Percentiles rank a stretch among this genome's conserved stretches.
Conservation (phyloP, 805 yeast genomes). For the Metschnikowia amazonensis region DNA sequence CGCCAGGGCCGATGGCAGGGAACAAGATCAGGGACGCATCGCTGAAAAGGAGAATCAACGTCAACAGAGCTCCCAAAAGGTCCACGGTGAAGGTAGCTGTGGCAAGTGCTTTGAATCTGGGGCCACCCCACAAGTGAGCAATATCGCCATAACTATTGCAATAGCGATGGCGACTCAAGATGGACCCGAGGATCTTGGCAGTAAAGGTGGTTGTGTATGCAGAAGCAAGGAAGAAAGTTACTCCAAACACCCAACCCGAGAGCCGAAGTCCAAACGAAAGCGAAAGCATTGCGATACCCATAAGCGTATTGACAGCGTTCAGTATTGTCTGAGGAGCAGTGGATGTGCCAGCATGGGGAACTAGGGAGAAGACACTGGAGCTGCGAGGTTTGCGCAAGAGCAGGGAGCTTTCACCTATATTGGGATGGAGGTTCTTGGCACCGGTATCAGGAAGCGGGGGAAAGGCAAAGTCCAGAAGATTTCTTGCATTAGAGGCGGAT, state of each 20-base stretch:
- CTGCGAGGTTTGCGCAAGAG: constrained; percentile 22
- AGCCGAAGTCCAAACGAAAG: constrained; percentile 65
- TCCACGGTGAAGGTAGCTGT: constrained; percentile 52
- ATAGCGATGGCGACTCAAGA: constrained; percentile 77
- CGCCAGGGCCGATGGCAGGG: constrained; percentile 3
- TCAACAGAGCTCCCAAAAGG: constrained; percentile 56
- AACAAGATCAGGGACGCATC: constrained; percentile 49
- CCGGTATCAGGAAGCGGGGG: constrained; percentile 14
- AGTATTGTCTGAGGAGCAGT: constrained; percentile 74
- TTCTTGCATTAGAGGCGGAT: background rate
- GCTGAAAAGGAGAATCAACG: constrained; percentile 55
- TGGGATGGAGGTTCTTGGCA: no score
- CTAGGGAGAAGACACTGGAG: constrained; percentile 7
- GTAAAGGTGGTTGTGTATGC: constrained; percentile 52
- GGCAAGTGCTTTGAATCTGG: constrained; percentile 38
- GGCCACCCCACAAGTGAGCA: constrained; percentile 81
- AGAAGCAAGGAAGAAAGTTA: constrained; percentile 37
- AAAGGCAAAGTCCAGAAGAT: constrained; percentile 19
- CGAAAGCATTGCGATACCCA: constrained; percentile 74
- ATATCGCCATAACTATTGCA: constrained; percentile 85
- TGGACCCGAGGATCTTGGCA: constrained; percentile 56
- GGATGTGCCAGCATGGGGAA: constrained; percentile 9
- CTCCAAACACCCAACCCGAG: constrained; percentile 64
- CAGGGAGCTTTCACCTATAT: background rate
- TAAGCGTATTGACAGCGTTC: constrained; percentile 71